Base-by-base conservation (phyloP, 768 basidiomycete species). In the Calocybe gangraenosa region DNA sequence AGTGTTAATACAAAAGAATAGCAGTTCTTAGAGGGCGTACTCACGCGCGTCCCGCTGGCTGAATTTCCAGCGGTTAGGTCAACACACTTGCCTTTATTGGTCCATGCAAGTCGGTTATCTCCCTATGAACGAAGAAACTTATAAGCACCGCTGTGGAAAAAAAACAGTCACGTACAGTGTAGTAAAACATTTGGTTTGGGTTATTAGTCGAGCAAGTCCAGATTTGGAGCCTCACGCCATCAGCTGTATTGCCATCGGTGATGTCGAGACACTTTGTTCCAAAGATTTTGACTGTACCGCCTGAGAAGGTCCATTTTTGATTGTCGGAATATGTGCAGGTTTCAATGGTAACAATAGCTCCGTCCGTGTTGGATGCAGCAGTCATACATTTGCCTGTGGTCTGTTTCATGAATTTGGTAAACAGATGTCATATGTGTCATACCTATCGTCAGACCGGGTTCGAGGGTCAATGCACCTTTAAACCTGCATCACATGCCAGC, bases 231-330 rank as follows among this genome's bases (percentile, higher is more conserved):
- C 71, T 70, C 6, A 62, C 67, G 9, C 76, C 77, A 47, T 78
- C 70, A 23, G 50, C 51, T 21, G 55, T 69, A 7, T 40, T 58
- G 5, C 78, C 78, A 21, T 60, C 56, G 0, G 65, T 57, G n/a
- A 76, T 71, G 42, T 78, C 75, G 20, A 79, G 58, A 55, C 76
- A 79, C 52, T 75, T 79, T 53, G 66, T 61, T 22, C 67, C 70
- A 46, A 69, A 75, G 20, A 75, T 57, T 32, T 64, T 66, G 30
- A 78, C 65, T 40, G 52, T 60, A 18, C 74, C 73, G 28, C 61
- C 62, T 2, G 48, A 58, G 52, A 78, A 79, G 6, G 64, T 63
- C 75, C 76, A 79, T 47, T 73, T 63, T 57, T 81, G 78, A 18
- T 64, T 54, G n/a, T 57, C 56, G 17, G 66, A 56, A 17, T 70